Evolutionary conservation across 139 green algal species (phyloP), one percentile per base, ranked within the genome.

Genomic region (Micractinium conductrix): DNA sequence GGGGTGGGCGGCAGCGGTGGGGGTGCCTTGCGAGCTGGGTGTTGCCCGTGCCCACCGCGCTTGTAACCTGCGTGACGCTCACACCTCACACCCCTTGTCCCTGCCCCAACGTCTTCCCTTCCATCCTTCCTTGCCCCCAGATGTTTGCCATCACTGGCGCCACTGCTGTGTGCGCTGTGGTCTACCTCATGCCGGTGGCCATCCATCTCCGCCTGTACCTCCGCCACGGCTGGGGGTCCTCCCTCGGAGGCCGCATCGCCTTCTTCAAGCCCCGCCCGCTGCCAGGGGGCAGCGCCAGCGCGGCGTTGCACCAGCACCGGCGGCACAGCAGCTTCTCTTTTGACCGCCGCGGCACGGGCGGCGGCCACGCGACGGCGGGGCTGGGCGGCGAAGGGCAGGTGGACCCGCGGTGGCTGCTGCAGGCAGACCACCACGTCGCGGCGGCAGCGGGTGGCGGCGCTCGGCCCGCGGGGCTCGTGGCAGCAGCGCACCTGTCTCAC

Each of bases 61-160:
- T 24, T 37, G 60, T 4, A 35, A 5, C 60, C 60, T 68, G 60
- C 60, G 14, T 14, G 8, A 35, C 26, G 19, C 12, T 9, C 24
- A 68, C 60, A 3, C 60, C 55, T 65, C 55, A 14, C 12, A n/a
- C n/a, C n/a, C n/a, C n/a, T n/a, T n/a, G n/a, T n/a, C 21, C 38
- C 12, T 72, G 65, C 38, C 19, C 37, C 38, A n/a, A n/a, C 38
- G 24, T 12, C 67, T 45, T 35, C 67, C 33, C 3, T 3, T 24
- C 33, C 48, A n/a, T 45, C 45, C 33, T 48, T 33, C 33, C 74
- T 50, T 19, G 12, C 12, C 76, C 24, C 24, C 30, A 88, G 53
- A 84, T 93, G 14, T 85, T 80, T 82, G 84, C 90, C 28, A 67
- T 92, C n/a, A 93, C 90, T 17, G 90, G 87, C 33, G 89, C 89